A percentile compares a stretch with the other conserved stretches of the same genome.
These are phyloP conservation scores for Lolium rigidum DNA, from an alignment of 176 grass and related monocot genomes.

Conservation along the genomic window DNA sequence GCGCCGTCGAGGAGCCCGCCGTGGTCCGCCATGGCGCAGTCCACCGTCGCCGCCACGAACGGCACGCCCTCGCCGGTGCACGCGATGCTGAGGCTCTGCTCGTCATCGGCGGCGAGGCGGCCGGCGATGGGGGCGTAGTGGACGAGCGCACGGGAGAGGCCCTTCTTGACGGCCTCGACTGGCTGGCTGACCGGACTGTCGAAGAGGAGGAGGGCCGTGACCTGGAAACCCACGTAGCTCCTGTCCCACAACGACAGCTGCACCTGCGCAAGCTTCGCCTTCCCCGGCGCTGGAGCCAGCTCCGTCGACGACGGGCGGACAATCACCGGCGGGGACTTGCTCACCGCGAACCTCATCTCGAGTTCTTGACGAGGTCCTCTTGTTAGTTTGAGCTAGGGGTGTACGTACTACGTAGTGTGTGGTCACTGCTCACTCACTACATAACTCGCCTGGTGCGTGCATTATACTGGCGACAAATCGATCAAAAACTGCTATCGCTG, in stretches of 20 bases:
- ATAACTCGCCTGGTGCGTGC: not conserved
- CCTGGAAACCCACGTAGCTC: conserved; percentile 3
- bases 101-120: conserved; percentile 1
- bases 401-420: not conserved
- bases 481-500: not conserved
- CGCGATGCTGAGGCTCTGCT: not conserved
- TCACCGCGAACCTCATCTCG: conserved; percentile 4
- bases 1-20: not conserved
- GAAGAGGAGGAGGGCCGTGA: conserved; percentile 44
- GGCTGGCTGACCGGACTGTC: not conserved
- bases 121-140: conserved; percentile 52
- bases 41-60: not conserved
- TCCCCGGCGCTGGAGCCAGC: not conserved
- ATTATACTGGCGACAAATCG: not conserved
- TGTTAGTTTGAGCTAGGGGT: not conserved
- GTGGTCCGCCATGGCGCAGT: not conserved
- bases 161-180: conserved; percentile 19
- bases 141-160: conserved; percentile 35
- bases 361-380: not conserved
- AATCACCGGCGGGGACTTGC: conserved; percentile 28
- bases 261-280: not conserved
- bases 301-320: not conserved
- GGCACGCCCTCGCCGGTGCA: conserved; percentile 4
- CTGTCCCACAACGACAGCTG: conserved; percentile 20
- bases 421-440: not conserved